Base-by-base conservation (phyloP, 1,284 basidiomycete genomes). In the Phenoliferia sp. region DNA sequence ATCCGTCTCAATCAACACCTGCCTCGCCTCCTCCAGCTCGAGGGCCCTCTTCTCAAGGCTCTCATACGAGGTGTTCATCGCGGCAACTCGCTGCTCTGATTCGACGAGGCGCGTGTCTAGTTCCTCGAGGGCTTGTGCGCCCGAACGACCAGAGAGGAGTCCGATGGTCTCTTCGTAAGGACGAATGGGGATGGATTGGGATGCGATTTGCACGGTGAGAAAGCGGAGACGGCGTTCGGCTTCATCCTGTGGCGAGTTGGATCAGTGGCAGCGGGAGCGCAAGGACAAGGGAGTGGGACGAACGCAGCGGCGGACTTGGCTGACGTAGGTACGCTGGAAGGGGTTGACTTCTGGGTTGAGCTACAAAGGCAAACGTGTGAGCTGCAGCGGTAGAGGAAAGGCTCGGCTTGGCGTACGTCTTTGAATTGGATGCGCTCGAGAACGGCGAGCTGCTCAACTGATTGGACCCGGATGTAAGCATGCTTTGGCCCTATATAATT, bases 311-410 rank as follows among this genome's bases (percentile, higher is more conserved):
- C 95, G 88, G 73, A 99, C 94, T 79, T 97, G 94, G 57, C 90
- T 90, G 68, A 97, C 93, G 79, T 95, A 99, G 7, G 95, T 94
- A 72, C 96, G 92, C 84, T 99, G 96, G 83, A 99, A 99, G 29
- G 95, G 90, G 78, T 95, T 97, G 73, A 98, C 87, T 68, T 87
- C 87, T 22, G 94, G 92, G 80, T 99, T 98, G 76, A 98, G 83
- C 93, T 96, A 78, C n/a, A n/a, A n/a, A n/a, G n/a, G n/a, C n/a
- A n/a, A n/a, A n/a, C n/a, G n/a, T n/a, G n/a, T n/a, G n/a, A n/a
- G n/a, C n/a, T n/a, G n/a, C n/a, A n/a, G n/a, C n/a, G n/a, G n/a
- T n/a, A n/a, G n/a, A n/a, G n/a, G n/a, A n/a, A n/a, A n/a, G n/a
- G n/a, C n/a, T n/a, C n/a, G n/a, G n/a, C n/a, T n/a, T n/a, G n/a